A percentile compares a stretch with the other conserved stretches of the same genome.
These are phyloP conservation scores for Paraconiothyrium brasiliense DNA, from an alignment of 2,329 filamentous ascomycete species.

Conservation along the genomic window DNA sequence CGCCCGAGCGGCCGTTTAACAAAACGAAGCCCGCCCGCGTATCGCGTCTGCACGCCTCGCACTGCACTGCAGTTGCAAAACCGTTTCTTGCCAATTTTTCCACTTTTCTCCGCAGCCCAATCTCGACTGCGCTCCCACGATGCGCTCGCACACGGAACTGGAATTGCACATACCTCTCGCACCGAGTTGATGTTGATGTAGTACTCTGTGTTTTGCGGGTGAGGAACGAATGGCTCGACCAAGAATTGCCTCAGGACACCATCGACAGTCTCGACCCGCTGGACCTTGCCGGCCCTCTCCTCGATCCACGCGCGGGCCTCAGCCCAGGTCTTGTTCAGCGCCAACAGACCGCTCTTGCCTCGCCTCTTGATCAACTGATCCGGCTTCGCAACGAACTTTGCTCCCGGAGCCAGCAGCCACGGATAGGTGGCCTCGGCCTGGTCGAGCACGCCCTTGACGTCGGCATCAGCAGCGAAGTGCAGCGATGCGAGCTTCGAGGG, in stretches of 20 bases:
- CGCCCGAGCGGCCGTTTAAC: slow-evolving; percentile 49
- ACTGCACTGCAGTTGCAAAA: slow-evolving; percentile 5
- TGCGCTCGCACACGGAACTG: slow-evolving; percentile 26
- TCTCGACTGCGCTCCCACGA: slow-evolving; percentile 6
- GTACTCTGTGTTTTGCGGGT: slow-evolving; percentile 95
- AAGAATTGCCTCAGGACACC: slow-evolving; percentile 94
- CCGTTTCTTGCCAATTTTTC: slow-evolving; percentile 1
- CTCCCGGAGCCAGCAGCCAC: slow-evolving; percentile 83
- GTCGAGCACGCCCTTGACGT: slow-evolving; percentile 84
- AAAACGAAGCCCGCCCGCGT: slow-evolving; percentile 42
- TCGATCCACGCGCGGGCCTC: slow-evolving; percentile 95
- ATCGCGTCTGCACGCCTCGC: slow-evolving; percentile 26
- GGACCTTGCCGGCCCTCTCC: slow-evolving; percentile 87
- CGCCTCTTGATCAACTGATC: slow-evolving; percentile 99
- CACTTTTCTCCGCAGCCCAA: slow-evolving; percentile 5
- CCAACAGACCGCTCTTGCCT: slow-evolving; percentile 97
- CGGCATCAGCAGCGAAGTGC: slow-evolving; percentile 89
- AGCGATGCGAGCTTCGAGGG: slow-evolving; percentile 90
- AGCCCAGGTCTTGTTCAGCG: slow-evolving; percentile 95
- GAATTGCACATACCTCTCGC: slow-evolving; percentile 83
- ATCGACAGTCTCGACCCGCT: slow-evolving; percentile 90
- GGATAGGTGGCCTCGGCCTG: slow-evolving; percentile 97
- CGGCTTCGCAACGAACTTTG: slow-evolving; percentile 98
- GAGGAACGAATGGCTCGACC: slow-evolving; percentile 97
- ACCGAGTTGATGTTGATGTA: slow-evolving; percentile 99